Percentiles rank a stretch among this genome's conserved stretches.
Conservation (phyloP, 495 filamentous ascomycete species). For the Hypoxylon subgilvum region DNA sequence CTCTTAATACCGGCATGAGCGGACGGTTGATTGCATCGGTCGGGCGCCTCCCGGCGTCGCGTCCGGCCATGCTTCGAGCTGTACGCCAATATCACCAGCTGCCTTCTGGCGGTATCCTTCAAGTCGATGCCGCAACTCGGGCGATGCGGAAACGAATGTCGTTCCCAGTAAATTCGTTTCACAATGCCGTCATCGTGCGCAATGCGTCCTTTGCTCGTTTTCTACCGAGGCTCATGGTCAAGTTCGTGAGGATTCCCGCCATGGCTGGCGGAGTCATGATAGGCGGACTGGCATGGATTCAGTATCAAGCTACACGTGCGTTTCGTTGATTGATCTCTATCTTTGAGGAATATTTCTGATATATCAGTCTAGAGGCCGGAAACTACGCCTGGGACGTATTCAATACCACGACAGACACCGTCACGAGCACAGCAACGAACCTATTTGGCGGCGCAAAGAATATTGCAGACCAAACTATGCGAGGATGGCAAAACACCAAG, state of each 20-base stretch:
- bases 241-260: slow-evolving; percentile 84
- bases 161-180: slow-evolving; percentile 78
- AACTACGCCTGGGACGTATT: slow-evolving; percentile 87
- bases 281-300: slow-evolving; percentile 85
- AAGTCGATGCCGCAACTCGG: slow-evolving; percentile 66
- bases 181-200: slow-evolving; percentile 84
- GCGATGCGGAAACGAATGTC: slow-evolving; percentile 67
- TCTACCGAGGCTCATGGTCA: slow-evolving; percentile 86
- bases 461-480: slow-evolving; percentile 76
- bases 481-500: slow-evolving; percentile 83
- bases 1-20: slow-evolving; percentile 67
- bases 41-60: slow-evolving; percentile 69
- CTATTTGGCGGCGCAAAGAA: slow-evolving; percentile 72
- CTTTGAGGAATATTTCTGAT: slow-evolving; percentile 27
- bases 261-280: slow-evolving; percentile 89
- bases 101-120: slow-evolving; percentile 71
- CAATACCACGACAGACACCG: slow-evolving; percentile 69
- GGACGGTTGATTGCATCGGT: slow-evolving; percentile 76
- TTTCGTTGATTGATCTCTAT: neutral
- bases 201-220: slow-evolving; percentile 84
- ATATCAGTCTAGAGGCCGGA: slow-evolving; percentile 71
- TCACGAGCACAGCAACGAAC: slow-evolving; percentile 66
- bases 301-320: slow-evolving; percentile 94
- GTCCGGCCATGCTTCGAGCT: slow-evolving; percentile 60
- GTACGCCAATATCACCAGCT: slow-evolving; percentile 71